Conservation (phyloP, 805 yeast genomes). For the Wickerhamomyces chaumierensis region DNA sequence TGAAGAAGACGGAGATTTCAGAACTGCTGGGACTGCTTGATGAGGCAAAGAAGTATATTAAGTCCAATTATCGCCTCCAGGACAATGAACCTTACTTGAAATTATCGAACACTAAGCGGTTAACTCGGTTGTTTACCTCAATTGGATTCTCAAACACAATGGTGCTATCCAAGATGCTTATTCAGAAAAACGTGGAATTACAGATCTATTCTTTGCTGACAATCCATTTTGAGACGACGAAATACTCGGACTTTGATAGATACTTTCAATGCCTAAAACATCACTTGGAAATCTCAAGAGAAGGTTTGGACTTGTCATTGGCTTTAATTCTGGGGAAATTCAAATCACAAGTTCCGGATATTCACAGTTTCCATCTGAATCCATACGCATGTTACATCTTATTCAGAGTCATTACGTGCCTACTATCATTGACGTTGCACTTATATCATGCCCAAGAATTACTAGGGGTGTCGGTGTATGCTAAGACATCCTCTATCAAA, state of each 20-base stretch:
- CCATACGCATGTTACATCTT: background rate
- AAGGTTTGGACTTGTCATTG: background rate
- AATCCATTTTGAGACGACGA: background rate
- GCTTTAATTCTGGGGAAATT: background rate
- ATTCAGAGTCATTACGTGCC: background rate
- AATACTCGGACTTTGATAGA: background rate
- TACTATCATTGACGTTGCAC: background rate
- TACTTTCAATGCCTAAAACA: background rate
- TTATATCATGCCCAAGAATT: background rate
- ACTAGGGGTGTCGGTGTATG: background rate
- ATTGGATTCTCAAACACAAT: background rate
- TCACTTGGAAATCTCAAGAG: background rate
- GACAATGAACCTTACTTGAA: background rate
- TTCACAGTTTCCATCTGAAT: background rate
- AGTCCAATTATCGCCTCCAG: background rate
- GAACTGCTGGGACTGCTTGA: background rate
- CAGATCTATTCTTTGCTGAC: background rate
- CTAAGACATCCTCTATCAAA: background rate
- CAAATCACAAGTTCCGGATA: background rate
- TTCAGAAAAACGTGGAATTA: background rate
- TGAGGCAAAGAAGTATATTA: background rate
- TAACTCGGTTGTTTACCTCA: background rate
- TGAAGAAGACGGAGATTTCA: slow-evolving; percentile 1
- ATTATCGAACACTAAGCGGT: background rate
- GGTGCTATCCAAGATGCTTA: background rate